phyloP scores from a whole-genome alignment of 495 filamentous ascomycete species.

The Penicillium paxilli region DNA sequence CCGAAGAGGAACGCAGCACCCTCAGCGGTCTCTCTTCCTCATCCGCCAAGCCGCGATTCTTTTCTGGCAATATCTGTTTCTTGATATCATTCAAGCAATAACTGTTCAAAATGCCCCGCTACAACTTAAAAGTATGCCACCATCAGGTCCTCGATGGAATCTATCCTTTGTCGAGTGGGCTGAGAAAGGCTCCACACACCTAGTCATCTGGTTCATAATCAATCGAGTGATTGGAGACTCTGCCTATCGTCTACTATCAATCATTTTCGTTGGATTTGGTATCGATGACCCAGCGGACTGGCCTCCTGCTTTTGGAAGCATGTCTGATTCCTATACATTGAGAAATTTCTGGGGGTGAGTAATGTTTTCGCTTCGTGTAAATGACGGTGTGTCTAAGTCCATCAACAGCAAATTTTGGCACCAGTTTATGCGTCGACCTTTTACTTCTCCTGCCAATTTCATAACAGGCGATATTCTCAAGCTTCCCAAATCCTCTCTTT shows the following conservation, averaged over 20 bases:
- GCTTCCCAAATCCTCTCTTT: constrained; percentile 20
- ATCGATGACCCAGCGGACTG: constrained; percentile 19
- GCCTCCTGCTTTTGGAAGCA: constrained; percentile 32
- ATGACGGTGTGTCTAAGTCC: background rate
- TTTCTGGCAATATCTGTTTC: constrained; percentile 18
- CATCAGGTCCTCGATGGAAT: constrained; percentile 2
- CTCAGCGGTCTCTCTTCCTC: constrained; percentile 7
- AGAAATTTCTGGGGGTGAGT: constrained; percentile 33
- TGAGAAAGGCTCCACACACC: background rate
- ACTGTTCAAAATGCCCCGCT: background rate
- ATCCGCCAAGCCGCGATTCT: constrained; percentile 14
- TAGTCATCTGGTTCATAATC: constrained; percentile 12
- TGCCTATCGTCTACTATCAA: constrained; percentile 13
- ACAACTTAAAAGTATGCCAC: background rate
- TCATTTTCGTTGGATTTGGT: constrained; percentile 12
- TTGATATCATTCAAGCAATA: constrained; percentile 7
- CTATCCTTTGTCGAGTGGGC: constrained; percentile 3
- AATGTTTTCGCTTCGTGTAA: background rate
- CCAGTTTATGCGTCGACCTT: constrained; percentile 32
- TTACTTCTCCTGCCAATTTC: constrained; percentile 28
- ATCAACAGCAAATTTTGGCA: constrained; percentile 41
- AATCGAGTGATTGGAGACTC: constrained; percentile 12
- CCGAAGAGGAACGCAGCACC: background rate
- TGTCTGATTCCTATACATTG: constrained; percentile 32
- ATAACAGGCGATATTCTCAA: constrained; percentile 22